Conservation (phyloP, 306 rosid genomes). For the Mimosa pudica region DNA sequence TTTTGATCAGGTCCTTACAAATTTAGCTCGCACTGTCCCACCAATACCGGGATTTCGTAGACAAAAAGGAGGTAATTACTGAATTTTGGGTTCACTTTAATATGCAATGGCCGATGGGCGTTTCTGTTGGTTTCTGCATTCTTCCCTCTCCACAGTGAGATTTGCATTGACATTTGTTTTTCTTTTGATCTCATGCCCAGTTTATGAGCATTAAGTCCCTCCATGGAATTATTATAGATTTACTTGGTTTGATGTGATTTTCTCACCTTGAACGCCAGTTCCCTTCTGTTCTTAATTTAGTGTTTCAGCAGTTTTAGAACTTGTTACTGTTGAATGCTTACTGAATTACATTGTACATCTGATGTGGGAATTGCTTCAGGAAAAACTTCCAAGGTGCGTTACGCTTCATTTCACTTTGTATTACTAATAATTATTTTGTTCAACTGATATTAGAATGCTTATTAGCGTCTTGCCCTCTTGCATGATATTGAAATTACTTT, state of each 20-base stretch:
- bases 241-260: slow-evolving; percentile 26
- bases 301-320: slow-evolving; percentile 35
- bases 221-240: not conserved
- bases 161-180: not conserved
- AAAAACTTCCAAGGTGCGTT: slow-evolving; percentile 75
- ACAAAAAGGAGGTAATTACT: slow-evolving; percentile 78
- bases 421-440: too few species aligned
- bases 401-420: slow-evolving; percentile 28
- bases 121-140: slow-evolving; percentile 12
- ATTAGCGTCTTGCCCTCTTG: not conserved
- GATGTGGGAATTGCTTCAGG: slow-evolving; percentile 54
- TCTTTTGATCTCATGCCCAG: not conserved
- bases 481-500: not conserved
- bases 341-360: slow-evolving; percentile 47
- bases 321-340: slow-evolving; percentile 43
- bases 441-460: not conserved
- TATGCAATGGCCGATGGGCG: not conserved
- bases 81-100: slow-evolving; percentile 20
- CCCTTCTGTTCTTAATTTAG: slow-evolving; percentile 18
- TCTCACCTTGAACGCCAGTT: not conserved
- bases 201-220: not conserved
- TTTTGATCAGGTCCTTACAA: slow-evolving; percentile 58
- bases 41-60: slow-evolving; percentile 87
- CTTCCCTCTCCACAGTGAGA: slow-evolving; percentile 21
- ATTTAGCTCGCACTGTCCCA: slow-evolving; percentile 74